phyloP scores from a whole-genome alignment of 768 basidiomycete species.

The Suillus americanus region DNA sequence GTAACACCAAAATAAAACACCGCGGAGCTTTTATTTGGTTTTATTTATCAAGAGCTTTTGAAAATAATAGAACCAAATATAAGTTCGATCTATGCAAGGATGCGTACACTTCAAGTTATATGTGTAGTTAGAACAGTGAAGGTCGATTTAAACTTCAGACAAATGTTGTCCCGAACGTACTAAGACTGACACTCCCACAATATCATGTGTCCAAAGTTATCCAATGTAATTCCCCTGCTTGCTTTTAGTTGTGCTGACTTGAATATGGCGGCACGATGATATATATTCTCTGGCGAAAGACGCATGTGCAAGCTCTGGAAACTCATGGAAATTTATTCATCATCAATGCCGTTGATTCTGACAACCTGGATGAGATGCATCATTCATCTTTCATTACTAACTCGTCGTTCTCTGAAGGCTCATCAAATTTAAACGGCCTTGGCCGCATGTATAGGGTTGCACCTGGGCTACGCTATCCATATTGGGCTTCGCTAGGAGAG shows the following conservation, averaged over 20 bases:
- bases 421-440: not conserved
- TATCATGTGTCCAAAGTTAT: not conserved
- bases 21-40: slow-evolving; percentile 1
- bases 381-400: not conserved
- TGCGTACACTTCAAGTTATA: not conserved
- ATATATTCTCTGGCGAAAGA: not conserved
- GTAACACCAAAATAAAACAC: not conserved
- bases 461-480: too few relatives aligned
- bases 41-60: slow-evolving; percentile 6
- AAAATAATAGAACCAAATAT: slow-evolving; percentile 9
- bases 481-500: not conserved
- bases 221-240: too few relatives aligned
- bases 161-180: too few relatives aligned
- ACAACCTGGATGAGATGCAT: not conserved
- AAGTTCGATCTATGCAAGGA: not conserved
- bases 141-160: not conserved
- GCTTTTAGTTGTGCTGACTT: not conserved
- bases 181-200: not conserved
- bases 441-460: not conserved
- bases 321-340: too few relatives aligned
- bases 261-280: not conserved
- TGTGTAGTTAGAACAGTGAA: not conserved
- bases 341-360: not conserved
- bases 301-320: not conserved
- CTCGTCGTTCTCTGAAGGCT: not conserved